Evolutionary conservation across 257 asterid genomes (phyloP).

Genomic region (Anisodus acutangulus): DNA sequence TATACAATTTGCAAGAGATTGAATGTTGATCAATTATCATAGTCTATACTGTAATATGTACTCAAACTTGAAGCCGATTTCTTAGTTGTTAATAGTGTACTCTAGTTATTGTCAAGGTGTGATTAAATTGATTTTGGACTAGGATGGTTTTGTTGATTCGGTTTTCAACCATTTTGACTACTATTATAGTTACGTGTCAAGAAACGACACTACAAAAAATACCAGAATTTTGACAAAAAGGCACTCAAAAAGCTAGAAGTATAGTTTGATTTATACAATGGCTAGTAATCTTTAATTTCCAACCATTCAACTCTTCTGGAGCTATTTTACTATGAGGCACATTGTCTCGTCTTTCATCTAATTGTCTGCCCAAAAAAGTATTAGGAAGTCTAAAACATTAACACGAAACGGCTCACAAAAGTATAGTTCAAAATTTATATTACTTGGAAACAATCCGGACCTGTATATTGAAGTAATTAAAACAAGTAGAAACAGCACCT

Average conservation of each 20-base stretch:
- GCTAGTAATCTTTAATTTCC: too few relatives aligned
- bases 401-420: too few relatives aligned
- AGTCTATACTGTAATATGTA: neutral
- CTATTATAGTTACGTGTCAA: neutral
- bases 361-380: too few relatives aligned
- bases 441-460: too few relatives aligned
- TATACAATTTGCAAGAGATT: neutral
- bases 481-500: neutral
- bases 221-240: neutral
- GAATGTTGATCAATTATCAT: neutral
- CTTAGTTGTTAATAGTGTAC: too few relatives aligned
- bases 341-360: too few relatives aligned
- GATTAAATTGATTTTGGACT: conserved; percentile 8
- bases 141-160: neutral
- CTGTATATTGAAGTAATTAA: neutral
- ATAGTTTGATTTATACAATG: too few relatives aligned
- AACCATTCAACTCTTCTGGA: too few relatives aligned
- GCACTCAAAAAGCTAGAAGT: too few relatives aligned
- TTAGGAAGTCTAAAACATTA: too few relatives aligned
- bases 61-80: neutral
- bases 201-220: neutral
- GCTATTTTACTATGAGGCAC: too few relatives aligned
- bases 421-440: too few relatives aligned
- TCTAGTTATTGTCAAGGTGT: neutral
- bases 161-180: conserved; percentile 8